Percentiles rank a stretch among this genome's conserved stretches.
These are phyloP conservation scores for Colletotrichum melonis DNA, from an alignment of 2,329 filamentous ascomycete genomes.

Conservation along the genomic window DNA sequence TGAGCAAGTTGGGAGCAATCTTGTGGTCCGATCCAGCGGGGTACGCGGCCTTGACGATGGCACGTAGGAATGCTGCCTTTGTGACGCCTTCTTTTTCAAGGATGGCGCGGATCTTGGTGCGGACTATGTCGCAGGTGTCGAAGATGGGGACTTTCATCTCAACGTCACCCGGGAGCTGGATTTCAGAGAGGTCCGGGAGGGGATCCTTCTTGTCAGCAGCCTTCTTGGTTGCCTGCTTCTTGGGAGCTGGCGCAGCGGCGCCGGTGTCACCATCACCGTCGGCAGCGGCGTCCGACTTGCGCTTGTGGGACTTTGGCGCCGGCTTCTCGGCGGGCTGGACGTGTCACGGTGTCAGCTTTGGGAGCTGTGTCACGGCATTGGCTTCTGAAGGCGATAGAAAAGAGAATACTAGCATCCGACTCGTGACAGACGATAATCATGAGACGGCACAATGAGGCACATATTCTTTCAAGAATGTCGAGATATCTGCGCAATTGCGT, in stretches of 20 bases:
- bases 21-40: conserved; percentile 47
- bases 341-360: background rate
- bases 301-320: conserved; percentile 23
- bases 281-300: conserved; percentile 28
- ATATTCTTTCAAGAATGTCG: background rate
- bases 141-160: conserved; percentile 58
- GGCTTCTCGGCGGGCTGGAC: conserved; percentile 11
- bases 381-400: background rate
- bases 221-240: conserved; percentile 1
- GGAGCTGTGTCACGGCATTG: background rate
- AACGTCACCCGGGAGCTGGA: conserved; percentile 61
- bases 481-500: background rate
- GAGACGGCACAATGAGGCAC: background rate
- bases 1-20: conserved; percentile 57
- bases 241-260: background rate
- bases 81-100: conserved; percentile 60
- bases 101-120: conserved; percentile 65
- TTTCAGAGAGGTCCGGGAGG: conserved; percentile 44
- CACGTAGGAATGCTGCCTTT: conserved; percentile 62
- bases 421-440: background rate
- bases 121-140: conserved; percentile 68
- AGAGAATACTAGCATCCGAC: too few species aligned
- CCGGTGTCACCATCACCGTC: background rate
- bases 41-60: conserved; percentile 52
- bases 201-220: background rate